Conservation (phyloP, 257 asterid genomes). For the Nicotiana undulata region DNA sequence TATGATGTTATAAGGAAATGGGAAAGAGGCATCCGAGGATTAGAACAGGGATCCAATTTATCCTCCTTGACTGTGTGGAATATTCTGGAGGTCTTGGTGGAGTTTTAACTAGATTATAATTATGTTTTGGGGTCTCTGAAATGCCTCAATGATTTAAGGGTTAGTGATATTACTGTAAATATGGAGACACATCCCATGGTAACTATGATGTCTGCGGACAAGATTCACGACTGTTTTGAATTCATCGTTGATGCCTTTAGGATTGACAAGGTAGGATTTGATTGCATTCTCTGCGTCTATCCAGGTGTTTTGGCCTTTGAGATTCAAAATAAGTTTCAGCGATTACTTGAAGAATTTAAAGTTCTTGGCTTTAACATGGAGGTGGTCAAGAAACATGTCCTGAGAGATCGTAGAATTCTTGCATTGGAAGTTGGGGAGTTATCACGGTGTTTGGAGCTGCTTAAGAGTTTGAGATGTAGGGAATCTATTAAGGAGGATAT, state of each 20-base stretch:
- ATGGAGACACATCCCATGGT: conserved; percentile 55
- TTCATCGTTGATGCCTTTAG: conserved; percentile 46
- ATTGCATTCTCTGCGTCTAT: conserved; percentile 33
- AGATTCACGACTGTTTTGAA: conserved; percentile 25
- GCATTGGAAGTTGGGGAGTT: conserved; percentile 79
- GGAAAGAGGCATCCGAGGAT: conserved; percentile 27
- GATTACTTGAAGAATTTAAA: conserved; percentile 54
- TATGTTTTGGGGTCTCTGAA: conserved; percentile 28
- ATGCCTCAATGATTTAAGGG: conserved; percentile 45
- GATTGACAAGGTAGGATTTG: conserved; percentile 31
- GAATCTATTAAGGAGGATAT: conserved; percentile 40
- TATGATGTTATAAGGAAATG: conserved; percentile 49
- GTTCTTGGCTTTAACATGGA: conserved; percentile 49
- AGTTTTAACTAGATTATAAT: conserved; percentile 40
- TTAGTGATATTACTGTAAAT: conserved; percentile 33
- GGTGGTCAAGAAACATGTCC: conserved; percentile 44
- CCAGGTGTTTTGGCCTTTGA: conserved; percentile 49
- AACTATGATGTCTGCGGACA: conserved; percentile 32
- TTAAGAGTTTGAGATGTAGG: conserved; percentile 66
- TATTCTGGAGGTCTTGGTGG: conserved; percentile 37
- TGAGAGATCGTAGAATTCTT: conserved; percentile 55
- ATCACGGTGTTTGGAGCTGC: conserved; percentile 53
- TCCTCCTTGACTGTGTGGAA: conserved; percentile 29
- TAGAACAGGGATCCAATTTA: conserved; percentile 19
- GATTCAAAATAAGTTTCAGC: conserved; percentile 41